A percentile compares a stretch with the other conserved stretches of the same genome.
These are phyloP conservation scores for Pleoardoris graminearum DNA, from an alignment of 2,329 filamentous ascomycete genomes.

Conservation along the genomic window DNA sequence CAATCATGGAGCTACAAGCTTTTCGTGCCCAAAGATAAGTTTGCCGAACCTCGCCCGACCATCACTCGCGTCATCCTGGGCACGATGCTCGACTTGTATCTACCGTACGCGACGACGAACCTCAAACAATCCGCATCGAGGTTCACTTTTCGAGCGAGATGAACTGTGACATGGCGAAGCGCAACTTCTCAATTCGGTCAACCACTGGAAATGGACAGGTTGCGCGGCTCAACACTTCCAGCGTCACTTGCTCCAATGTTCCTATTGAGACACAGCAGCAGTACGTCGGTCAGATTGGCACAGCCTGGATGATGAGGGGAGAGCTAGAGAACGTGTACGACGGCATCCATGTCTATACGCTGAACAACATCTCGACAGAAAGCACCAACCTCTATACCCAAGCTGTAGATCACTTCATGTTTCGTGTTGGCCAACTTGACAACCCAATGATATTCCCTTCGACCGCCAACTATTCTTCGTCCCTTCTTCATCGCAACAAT, in stretches of 20 bases:
- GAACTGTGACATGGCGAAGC: conserved; percentile 60
- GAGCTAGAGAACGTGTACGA: conserved; percentile 61
- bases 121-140: conserved; percentile 55
- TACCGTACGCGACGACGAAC: conserved; percentile 44
- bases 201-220: conserved; percentile 53
- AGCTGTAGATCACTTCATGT: conserved; percentile 63
- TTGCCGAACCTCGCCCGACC: conserved; percentile 57
- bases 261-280: conserved; percentile 24
- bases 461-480: conserved; percentile 61
- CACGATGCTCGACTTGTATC: conserved; percentile 63
- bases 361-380: conserved; percentile 57
- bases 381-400: conserved; percentile 52
- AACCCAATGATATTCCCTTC: conserved; percentile 64
- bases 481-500: conserved; percentile 52
- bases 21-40: conserved; percentile 59
- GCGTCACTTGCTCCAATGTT: conserved; percentile 52
- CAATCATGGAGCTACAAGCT: conserved; percentile 62
- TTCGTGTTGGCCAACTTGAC: conserved; percentile 60
- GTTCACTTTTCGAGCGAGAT: conserved; percentile 64
- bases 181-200: conserved; percentile 57
- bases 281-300: conserved; percentile 58
- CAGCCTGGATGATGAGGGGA: conserved; percentile 58
- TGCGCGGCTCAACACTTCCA: conserved; percentile 51
- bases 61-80: conserved; percentile 64
- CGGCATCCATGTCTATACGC: conserved; percentile 62